Percentiles rank a stretch among this genome's conserved stretches.
These are phyloP conservation scores for Fusarium goolgardi DNA, from an alignment of 2,329 filamentous ascomycete species.

Conservation along the genomic window DNA sequence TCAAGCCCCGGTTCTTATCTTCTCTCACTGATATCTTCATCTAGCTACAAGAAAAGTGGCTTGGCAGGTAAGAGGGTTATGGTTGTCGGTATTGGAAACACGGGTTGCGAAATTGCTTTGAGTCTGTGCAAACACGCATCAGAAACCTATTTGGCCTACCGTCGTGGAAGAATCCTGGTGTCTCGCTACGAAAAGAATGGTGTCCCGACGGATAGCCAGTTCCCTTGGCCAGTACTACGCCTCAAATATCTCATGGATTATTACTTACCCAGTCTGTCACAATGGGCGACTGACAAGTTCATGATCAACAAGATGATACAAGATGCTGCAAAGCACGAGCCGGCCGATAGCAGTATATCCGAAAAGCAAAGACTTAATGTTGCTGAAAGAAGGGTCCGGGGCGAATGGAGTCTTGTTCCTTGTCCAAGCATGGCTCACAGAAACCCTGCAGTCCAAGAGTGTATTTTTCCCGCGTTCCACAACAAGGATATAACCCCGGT, in stretches of 20 bases:
- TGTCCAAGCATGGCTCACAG: background rate
- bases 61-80: background rate
- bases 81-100: background rate
- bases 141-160: background rate
- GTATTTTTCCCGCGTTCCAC: background rate
- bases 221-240: background rate
- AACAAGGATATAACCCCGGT: background rate
- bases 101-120: background rate
- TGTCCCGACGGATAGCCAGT: background rate
- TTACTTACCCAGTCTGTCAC: background rate
- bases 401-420: background rate
- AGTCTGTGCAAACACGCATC: background rate
- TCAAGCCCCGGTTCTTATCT: rapidly evolving
- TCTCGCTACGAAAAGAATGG: background rate
- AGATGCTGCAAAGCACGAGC: background rate
- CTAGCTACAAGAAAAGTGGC: background rate
- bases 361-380: background rate
- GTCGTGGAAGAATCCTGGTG: background rate
- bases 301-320: background rate
- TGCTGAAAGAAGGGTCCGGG: background rate
- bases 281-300: background rate
- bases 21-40: background rate
- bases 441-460: background rate
- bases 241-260: background rate
- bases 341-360: background rate